Evolutionary conservation across 129 eudicot genomes (phyloP), one percentile per base, ranked within the genome.

Genomic region (Flaveria robusta): DNA sequence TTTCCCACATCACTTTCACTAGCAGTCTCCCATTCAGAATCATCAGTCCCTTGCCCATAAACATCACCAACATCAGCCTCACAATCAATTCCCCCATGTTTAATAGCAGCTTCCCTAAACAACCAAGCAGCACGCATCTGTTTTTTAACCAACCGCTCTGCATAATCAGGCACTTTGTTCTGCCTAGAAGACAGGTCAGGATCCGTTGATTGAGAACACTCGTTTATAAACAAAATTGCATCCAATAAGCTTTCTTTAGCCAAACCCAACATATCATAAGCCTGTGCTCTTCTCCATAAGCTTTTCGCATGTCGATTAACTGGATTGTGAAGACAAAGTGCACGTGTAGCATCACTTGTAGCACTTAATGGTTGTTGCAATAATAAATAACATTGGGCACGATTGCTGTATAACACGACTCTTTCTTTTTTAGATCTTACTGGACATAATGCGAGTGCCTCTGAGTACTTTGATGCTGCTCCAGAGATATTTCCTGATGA

Each of bases 1-100:
- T 88, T 68, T 65, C 91, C 98, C 0, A 77, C 71, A 71, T 93
- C 98, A 79, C 97, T 93, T 80, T 93, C 98, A 83, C 98, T 93
- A 2, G 97, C 98, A 6, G 98, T 93, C 71, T 93, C 98, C 98
- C 98, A 93, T 66, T 93, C 98, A 51, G 98, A 93, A 81, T 87
- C 98, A 83, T 93, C 98, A 54, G 82, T 85, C 73, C 89, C 98
- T 59, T 86, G 94, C 26, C 90, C 91, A 83, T 83, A 83, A 12
- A 52, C 72, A 62, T 90, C 92, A 14, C 92, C 92, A 26, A 71
- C 82, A 26, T 80, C 90, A 55, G 83, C 97, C 70, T 91, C 97
- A 65, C 87, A 82, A 39, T 84, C 93, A 1, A 91, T 87, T 0
- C 88, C 93, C 0, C 98, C 98, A 63, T 88, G 96, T 70, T 93